Percentiles rank a stretch among this genome's conserved stretches.
Evolutionary conservation across 495 filamentous ascomycete species (phyloP).

Genomic region (Parathielavia appendiculata): DNA sequence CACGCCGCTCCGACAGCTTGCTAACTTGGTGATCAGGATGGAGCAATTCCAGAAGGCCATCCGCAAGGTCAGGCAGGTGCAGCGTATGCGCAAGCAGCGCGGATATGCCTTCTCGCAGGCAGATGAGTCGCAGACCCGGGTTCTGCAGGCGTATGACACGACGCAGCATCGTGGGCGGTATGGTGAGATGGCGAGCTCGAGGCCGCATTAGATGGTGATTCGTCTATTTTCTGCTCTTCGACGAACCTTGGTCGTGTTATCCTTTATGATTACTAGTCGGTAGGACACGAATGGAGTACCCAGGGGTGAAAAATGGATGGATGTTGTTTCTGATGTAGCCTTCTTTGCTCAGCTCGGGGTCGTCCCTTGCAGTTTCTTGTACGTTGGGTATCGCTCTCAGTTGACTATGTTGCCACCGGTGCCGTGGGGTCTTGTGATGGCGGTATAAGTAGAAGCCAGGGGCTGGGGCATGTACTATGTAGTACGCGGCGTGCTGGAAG

Average conservation of each 20-base stretch:
- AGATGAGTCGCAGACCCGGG: slow-evolving; percentile 87
- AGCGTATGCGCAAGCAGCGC: slow-evolving; percentile 98
- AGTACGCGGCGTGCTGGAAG: too few species aligned
- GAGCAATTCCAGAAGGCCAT: slow-evolving; percentile 99
- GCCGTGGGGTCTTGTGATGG: too few species aligned
- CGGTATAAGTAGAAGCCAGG: background rate
- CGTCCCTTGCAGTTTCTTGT: background rate
- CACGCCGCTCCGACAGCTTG: background rate
- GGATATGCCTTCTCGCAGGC: slow-evolving; percentile 98
- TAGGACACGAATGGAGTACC: background rate
- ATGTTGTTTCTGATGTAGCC: background rate
- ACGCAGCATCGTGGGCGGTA: slow-evolving; percentile 85
- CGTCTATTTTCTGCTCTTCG: background rate
- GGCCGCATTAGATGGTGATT: slow-evolving; percentile 24
- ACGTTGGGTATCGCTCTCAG: too few species aligned
- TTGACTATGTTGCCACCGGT: too few species aligned
- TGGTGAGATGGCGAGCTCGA: slow-evolving; percentile 87
- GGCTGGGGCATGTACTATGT: too few species aligned
- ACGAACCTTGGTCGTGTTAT: background rate
- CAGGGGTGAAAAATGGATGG: background rate
- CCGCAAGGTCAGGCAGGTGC: slow-evolving; percentile 95
- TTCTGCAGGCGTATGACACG: slow-evolving; percentile 96
- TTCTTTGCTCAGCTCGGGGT: background rate
- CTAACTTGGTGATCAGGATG: slow-evolving; percentile 57
- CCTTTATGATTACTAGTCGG: background rate